Conservation (phyloP, 148 eudicot species). For the Amaranthus palmeri region DNA sequence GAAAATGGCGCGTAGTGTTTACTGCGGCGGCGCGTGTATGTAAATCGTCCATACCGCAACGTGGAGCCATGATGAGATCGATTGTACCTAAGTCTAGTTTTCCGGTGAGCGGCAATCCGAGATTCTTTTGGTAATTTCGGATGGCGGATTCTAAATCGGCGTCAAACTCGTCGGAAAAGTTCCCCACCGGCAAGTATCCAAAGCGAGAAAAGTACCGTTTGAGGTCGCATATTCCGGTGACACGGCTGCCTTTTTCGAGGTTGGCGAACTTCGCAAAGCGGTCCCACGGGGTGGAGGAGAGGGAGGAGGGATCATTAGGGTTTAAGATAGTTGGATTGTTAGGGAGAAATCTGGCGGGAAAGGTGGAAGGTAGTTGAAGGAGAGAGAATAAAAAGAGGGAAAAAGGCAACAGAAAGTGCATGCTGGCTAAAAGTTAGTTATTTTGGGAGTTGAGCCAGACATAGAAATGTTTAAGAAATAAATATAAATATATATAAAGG, state of each 20-base stretch:
- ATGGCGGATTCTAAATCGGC: constrained; percentile 46
- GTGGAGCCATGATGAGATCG: constrained; percentile 43
- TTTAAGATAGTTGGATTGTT: constrained; percentile 19
- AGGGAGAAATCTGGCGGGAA: constrained; percentile 44
- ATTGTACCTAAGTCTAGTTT: constrained; percentile 55
- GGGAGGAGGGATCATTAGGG: neutral
- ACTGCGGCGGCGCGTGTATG: neutral
- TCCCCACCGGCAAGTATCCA: constrained; percentile 50
- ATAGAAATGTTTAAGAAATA: neutral
- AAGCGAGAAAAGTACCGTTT: constrained; percentile 63
- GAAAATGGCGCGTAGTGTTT: constrained; percentile 7
- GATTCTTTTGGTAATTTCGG: constrained; percentile 43
- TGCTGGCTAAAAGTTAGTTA: constrained; percentile 29
- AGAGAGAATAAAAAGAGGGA: constrained; percentile 20
- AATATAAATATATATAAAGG: neutral
- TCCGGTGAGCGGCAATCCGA: constrained; percentile 49
- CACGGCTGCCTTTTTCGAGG: constrained; percentile 43
- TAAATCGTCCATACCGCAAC: constrained; percentile 35
- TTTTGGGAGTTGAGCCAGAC: constrained; percentile 20
- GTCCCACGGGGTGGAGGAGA: constrained; percentile 44
- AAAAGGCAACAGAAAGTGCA: constrained; percentile 35
- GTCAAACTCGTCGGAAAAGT: constrained; percentile 49
- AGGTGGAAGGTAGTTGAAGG: constrained; percentile 13
- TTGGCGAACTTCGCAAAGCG: constrained; percentile 43
- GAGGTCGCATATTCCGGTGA: constrained; percentile 56